Conservation (phyloP, 2,329 filamentous ascomycete species). For the Xylaria sp. region DNA sequence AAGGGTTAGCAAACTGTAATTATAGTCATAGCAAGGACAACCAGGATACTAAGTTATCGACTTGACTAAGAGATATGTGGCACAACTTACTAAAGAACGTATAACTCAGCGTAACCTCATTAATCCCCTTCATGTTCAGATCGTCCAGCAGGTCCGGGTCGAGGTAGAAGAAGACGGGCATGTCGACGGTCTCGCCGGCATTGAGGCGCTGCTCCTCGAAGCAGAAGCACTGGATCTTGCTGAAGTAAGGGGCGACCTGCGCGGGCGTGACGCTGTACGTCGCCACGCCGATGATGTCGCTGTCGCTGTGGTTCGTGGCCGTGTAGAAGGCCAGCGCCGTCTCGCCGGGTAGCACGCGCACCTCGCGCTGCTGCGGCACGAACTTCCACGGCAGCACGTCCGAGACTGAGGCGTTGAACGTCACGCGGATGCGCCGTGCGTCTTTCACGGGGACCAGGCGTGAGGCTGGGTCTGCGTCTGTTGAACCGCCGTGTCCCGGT, state of each 20-base stretch:
- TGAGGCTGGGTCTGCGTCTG: conserved; percentile 70
- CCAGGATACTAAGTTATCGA: background rate
- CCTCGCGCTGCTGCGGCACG: conserved; percentile 94
- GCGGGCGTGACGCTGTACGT: conserved; percentile 97
- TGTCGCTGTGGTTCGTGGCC: conserved; percentile 87
- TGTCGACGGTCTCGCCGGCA: conserved; percentile 96
- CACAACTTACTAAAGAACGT: conserved; percentile 90
- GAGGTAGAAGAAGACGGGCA: conserved; percentile 99
- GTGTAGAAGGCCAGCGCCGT: conserved; percentile 98
- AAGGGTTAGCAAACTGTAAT: conserved; percentile 1
- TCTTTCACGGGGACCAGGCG: conserved; percentile 84
- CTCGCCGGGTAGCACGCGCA: conserved; percentile 93
- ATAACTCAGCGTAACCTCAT: conserved; percentile 95
- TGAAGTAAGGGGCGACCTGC: conserved; percentile 97
- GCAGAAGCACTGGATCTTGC: conserved; percentile 99
- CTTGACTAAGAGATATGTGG: background rate
- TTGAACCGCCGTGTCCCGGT: conserved; percentile 69
- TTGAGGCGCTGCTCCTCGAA: conserved; percentile 97
- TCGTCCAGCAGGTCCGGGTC: conserved; percentile 95
- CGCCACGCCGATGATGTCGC: conserved; percentile 97
- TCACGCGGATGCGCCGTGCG: conserved; percentile 89
- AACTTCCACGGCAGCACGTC: conserved; percentile 98
- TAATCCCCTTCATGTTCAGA: conserved; percentile 90
- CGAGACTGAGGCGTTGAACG: conserved; percentile 94
- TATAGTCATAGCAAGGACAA: background rate